Conservation (phyloP, 345 rosid genomes). For the Litchi chinensis region DNA sequence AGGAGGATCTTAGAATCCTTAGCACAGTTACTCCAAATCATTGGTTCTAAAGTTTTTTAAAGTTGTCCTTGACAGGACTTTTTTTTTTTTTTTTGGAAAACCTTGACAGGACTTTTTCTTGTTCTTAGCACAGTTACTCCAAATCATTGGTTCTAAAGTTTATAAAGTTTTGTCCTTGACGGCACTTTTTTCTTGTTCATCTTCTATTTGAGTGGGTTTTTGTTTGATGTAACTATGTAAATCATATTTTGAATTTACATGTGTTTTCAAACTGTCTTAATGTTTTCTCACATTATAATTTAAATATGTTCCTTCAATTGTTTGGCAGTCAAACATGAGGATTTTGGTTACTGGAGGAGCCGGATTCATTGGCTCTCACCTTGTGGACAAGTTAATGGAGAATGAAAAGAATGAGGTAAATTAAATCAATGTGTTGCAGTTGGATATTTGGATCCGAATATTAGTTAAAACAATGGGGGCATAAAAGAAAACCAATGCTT, state of each 20-base stretch:
- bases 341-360: conserved; percentile 97
- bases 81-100: too few relatives aligned
- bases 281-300: background rate
- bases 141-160: too few relatives aligned
- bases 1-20: too few relatives aligned
- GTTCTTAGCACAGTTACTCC: too few relatives aligned
- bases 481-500: background rate
- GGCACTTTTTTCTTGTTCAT: background rate
- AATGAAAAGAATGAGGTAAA: conserved; percentile 87
- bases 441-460: background rate
- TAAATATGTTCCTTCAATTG: conserved; percentile 5
- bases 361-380: conserved; percentile 96
- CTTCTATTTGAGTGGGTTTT: background rate
- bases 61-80: too few relatives aligned
- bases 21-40: too few relatives aligned
- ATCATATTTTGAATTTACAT: background rate
- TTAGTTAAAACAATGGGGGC: background rate
- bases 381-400: conserved; percentile 92
- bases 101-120: too few relatives aligned
- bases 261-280: background rate
- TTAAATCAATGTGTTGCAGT: background rate
- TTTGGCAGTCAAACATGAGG: conserved; percentile 87
- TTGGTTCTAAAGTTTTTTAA: too few relatives aligned
- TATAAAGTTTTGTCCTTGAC: too few relatives aligned
- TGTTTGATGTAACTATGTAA: background rate